phyloP scores from a whole-genome alignment of 75 land plant genomes.

The Chamaecyparis obtusa region DNA sequence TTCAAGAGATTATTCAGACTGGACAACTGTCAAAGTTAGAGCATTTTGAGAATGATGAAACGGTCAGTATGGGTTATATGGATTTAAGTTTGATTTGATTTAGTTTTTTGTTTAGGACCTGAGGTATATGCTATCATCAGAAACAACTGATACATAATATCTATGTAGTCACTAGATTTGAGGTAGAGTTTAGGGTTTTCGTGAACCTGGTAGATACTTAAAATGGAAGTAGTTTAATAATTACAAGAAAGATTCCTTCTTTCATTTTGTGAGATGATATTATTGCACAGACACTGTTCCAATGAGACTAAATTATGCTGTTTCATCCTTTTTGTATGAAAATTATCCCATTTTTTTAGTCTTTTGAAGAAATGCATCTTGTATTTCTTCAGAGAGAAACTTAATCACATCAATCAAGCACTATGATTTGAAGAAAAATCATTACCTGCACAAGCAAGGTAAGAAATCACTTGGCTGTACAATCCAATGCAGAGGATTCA shows the following conservation, averaged over 20 bases:
- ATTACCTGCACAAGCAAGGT: not conserved
- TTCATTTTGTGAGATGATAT: not conserved
- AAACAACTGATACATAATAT: not conserved
- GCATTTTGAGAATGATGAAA: slow-evolving; percentile 85
- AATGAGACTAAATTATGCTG: not conserved
- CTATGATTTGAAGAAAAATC: not conserved
- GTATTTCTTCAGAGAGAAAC: not conserved
- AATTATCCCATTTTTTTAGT: not conserved
- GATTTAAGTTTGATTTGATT: not conserved
- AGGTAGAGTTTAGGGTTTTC: not conserved
- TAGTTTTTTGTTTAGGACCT: not conserved
- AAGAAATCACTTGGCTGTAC: not conserved
- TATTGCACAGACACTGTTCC: not conserved
- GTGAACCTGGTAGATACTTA: not conserved
- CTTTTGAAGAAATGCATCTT: not conserved
- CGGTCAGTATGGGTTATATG: slow-evolving; percentile 35
- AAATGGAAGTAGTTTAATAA: not conserved
- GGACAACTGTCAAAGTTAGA: slow-evolving; percentile 91
- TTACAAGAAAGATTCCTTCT: not conserved
- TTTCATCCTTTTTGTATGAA: not conserved
- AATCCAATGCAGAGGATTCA: not conserved
- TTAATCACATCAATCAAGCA: not conserved
- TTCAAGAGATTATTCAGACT: slow-evolving; percentile 85
- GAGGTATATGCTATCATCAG: not conserved
- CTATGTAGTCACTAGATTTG: not conserved